Conservation (phyloP, 768 basidiomycete species). For the Sporobolomyces roseus region DNA sequence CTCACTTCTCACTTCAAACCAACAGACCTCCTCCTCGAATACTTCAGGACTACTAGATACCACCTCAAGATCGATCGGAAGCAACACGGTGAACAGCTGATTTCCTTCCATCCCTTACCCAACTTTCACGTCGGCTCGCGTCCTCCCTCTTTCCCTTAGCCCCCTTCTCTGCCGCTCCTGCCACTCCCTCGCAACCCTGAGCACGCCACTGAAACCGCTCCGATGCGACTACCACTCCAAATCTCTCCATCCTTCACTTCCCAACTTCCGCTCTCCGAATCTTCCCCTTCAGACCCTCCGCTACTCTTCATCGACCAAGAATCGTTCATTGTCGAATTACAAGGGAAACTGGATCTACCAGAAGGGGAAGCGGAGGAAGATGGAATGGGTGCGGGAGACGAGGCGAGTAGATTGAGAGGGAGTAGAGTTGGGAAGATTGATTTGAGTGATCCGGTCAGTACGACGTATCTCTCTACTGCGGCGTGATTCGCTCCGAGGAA, state of each 20-base stretch:
- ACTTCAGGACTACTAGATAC: too few species aligned
- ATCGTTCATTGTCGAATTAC: constrained; percentile 44
- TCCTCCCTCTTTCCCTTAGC: too few species aligned
- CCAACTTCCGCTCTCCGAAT: background rate
- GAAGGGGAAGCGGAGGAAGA: constrained; percentile 5
- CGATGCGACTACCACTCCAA: constrained; percentile 7
- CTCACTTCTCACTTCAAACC: too few species aligned
- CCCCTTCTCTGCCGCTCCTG: too few species aligned
- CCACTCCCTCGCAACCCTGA: too few species aligned
- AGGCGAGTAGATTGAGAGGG: constrained; percentile 16
- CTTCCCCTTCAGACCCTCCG: constrained; percentile 19
- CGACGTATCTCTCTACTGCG: background rate
- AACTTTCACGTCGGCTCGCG: too few species aligned
- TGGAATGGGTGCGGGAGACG: background rate
- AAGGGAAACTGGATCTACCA: constrained; percentile 40
- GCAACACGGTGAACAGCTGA: too few species aligned
- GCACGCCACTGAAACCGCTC: background rate
- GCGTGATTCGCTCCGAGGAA: background rate
- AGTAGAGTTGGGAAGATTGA: constrained; percentile 42
- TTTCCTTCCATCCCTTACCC: too few species aligned
- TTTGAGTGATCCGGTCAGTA: constrained; percentile 39
- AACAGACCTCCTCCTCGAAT: too few species aligned
- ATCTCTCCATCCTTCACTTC: background rate
- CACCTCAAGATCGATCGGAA: background rate
- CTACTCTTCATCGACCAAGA: constrained; percentile 41